Conservation (phyloP, 441 rosid species). For the Cnidoscolus chayamansa region DNA sequence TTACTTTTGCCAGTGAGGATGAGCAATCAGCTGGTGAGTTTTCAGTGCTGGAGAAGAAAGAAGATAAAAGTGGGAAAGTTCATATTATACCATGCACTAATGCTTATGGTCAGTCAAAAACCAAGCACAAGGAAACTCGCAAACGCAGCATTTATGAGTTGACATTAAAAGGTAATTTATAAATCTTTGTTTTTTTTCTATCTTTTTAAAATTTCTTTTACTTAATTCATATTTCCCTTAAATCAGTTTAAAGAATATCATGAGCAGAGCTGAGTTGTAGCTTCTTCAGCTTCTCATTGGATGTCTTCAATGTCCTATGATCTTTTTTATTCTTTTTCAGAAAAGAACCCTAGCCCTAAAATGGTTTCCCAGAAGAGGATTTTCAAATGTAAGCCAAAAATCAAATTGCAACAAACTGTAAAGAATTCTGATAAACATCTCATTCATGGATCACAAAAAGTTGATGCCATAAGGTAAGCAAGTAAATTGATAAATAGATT, state of each 20-base stretch:
- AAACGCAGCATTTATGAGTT: conserved; percentile 51
- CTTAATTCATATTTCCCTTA: neutral
- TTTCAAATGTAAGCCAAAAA: conserved; percentile 22
- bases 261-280: neutral
- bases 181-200: neutral
- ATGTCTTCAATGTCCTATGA: neutral
- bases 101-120: conserved; percentile 23
- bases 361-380: conserved; percentile 23
- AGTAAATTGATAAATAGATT: conserved; percentile 14
- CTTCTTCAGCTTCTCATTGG: neutral
- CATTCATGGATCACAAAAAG: conserved; percentile 15
- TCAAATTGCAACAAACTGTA: conserved; percentile 19
- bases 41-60: conserved; percentile 23
- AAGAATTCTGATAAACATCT: conserved; percentile 21
- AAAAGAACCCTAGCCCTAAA: conserved; percentile 27
- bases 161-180: conserved; percentile 38
- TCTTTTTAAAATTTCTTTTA: neutral
- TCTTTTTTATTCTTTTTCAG: conserved; percentile 27
- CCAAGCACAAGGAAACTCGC: conserved; percentile 37
- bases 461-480: conserved; percentile 36
- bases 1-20: conserved; percentile 11
- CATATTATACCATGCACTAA: conserved; percentile 1
- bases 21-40: conserved; percentile 25
- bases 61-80: conserved; percentile 18
- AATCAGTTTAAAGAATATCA: neutral